Evolutionary conservation across 106 monocot genomes (phyloP), one percentile per base, ranked within the genome.

Genomic region (Platanthera zijinensis): DNA sequence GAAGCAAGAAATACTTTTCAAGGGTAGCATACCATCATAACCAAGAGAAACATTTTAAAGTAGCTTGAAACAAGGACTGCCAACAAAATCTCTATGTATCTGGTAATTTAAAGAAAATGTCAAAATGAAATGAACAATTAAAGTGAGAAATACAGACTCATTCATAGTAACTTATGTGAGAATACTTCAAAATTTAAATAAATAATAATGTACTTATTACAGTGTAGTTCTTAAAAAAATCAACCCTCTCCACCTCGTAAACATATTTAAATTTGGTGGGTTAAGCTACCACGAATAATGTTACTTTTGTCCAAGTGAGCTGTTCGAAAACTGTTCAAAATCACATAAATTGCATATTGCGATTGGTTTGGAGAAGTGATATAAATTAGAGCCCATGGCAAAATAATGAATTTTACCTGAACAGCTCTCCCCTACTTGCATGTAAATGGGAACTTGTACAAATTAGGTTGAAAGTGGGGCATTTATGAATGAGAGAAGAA

Each of bases 31-130:
- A 96, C 96, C 90, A 93, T 89, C 88, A 86, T 87, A 73, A 87
- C 82, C 68, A 93, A 17, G 28, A 89, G 83, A 80, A 83, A 96
- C 63, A 96, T 71, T 77, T 91, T 93, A 79, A 93, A 86, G 82
- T 93, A 96, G 87, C 96, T 96, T 76, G 96, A 93, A 76, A 93
- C 77, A 79, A 93, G 54, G 74, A 89, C 78, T 5, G 85, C 90
- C 48, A 83, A 72, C 18, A 96, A 71, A 54, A 90, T 59, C 22
- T 81, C 77, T 82, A 73, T 86, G 54, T 56, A 83, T 73, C 95
- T 96, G 73, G 56, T 59, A 25, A 52, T 32, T 73, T 64, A 2
- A 61, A 48, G 56, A 75, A 69, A 75, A 80, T 18, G 5, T 47
- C 7, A 66, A 66, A 66, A 63, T 12, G 48, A 70, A 47, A 70